Conservation (phyloP, 176 grass and related monocot species). For the Hordeum marinum region DNA sequence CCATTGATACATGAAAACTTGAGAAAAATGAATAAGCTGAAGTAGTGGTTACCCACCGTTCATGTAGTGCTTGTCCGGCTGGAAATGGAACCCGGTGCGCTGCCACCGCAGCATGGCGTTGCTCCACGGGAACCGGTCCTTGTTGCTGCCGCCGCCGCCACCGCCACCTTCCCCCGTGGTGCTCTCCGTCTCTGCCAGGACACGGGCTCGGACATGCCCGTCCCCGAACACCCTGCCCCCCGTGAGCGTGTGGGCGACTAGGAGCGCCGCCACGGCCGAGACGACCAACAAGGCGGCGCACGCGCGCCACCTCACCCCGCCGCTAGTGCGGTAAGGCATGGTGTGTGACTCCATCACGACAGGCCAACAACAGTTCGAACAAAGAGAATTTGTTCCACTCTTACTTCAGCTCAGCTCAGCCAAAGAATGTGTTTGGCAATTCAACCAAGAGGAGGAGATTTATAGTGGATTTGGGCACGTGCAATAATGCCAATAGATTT, state of each 20-base stretch:
- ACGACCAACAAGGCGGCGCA: neutral
- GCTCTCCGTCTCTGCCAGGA: no score
- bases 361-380: neutral
- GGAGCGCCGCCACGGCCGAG: no score
- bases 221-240: no score
- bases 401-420: neutral
- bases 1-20: neutral
- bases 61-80: conserved; percentile 62
- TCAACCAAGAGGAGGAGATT: no score
- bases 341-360: neutral
- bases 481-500: no score
- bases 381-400: neutral
- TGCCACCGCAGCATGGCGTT: conserved; percentile 42
- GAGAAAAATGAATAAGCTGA: no score
- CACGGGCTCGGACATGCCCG: no score
- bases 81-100: conserved; percentile 60
- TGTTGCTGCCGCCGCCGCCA: no score
- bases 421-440: no score
- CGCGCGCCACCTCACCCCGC: neutral
- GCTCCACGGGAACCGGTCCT: neutral
- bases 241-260: no score
- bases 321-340: neutral
- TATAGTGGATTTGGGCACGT: no score
- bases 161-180: no score
- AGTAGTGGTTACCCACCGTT: conserved; percentile 18